These are phyloP conservation scores for Waltiozyma sp. DNA, from an alignment of 1,139 yeast genomes.

Conservation along the genomic window DNA sequence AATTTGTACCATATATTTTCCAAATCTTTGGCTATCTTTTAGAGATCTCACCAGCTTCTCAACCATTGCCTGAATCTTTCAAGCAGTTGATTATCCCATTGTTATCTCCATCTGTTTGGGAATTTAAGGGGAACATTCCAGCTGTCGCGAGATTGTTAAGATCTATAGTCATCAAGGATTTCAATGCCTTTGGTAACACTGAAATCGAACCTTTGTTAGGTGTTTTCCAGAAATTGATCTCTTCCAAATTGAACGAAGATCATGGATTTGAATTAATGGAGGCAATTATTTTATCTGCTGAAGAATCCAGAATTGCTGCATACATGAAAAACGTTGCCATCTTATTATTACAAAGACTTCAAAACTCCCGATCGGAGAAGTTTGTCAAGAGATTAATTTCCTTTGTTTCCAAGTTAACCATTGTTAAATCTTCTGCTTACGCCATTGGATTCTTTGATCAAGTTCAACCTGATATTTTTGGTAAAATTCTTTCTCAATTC, in stretches of 20 bases:
- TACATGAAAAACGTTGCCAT: constrained; percentile 65
- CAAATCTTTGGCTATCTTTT: constrained; percentile 76
- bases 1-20: constrained; percentile 86
- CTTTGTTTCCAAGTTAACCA: constrained; percentile 41
- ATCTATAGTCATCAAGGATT: constrained; percentile 59
- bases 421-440: constrained; percentile 30
- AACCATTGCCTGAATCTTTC: constrained; percentile 50
- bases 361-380: constrained; percentile 72
- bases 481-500: constrained; percentile 51
- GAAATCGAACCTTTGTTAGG: constrained; percentile 75
- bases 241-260: constrained; percentile 71
- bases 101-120: constrained; percentile 87
- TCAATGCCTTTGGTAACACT: constrained; percentile 30
- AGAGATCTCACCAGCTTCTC: constrained; percentile 43
- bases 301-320: constrained; percentile 37
- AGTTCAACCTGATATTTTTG: constrained; percentile 35
- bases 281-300: constrained; percentile 48
- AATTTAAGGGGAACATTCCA: constrained; percentile 83
- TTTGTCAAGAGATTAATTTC: constrained; percentile 63
- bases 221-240: constrained; percentile 87
- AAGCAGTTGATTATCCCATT: constrained; percentile 66
- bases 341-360: constrained; percentile 68
- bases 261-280: constrained; percentile 82
- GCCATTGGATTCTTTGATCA: constrained; percentile 29
- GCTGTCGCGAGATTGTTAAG: constrained; percentile 76